phyloP scores from a whole-genome alignment of 2,329 filamentous ascomycete species.

The Drechslerella dactyloides region DNA sequence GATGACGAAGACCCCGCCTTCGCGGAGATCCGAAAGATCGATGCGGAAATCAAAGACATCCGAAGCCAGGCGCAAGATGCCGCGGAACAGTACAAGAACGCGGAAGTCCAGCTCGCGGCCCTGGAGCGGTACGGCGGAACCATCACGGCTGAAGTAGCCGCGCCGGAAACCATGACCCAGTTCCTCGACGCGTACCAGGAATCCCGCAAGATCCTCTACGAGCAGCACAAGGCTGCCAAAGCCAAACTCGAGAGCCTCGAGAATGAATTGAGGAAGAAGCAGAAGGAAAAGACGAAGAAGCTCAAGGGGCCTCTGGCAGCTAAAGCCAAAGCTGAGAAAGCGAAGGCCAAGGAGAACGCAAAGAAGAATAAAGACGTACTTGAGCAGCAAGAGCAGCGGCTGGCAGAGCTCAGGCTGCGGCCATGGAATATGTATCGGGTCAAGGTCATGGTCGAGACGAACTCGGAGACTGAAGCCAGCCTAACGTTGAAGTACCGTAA shows the following conservation, averaged over 20 bases:
- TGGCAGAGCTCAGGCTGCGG: slow-evolving; percentile 50
- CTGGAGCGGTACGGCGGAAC: slow-evolving; percentile 58
- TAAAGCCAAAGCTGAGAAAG: slow-evolving; percentile 53
- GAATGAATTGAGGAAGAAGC: slow-evolving; percentile 54
- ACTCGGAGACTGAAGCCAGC: slow-evolving; percentile 38
- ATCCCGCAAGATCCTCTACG: slow-evolving; percentile 34
- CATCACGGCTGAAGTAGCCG: slow-evolving; percentile 55
- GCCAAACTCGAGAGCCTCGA: slow-evolving; percentile 29
- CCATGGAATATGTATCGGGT: slow-evolving; percentile 29
- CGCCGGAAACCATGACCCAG: slow-evolving; percentile 56
- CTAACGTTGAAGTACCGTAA: slow-evolving; percentile 47
- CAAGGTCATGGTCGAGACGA: slow-evolving; percentile 46
- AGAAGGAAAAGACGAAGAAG: slow-evolving; percentile 54
- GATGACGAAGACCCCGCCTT: slow-evolving; percentile 55
- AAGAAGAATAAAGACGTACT: slow-evolving; percentile 55
- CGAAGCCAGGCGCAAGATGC: slow-evolving; percentile 50
- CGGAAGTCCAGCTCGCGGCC: slow-evolving; percentile 54
- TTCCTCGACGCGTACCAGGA: slow-evolving; percentile 57
- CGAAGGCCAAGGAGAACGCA: slow-evolving; percentile 47
- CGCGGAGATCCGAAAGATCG: slow-evolving; percentile 51
- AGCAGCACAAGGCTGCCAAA: slow-evolving; percentile 51
- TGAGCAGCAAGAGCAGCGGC: slow-evolving; percentile 55
- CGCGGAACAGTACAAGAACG: slow-evolving; percentile 52
- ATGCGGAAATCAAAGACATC: slow-evolving; percentile 53
- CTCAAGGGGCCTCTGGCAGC: slow-evolving; percentile 52